Percentiles rank a stretch among this genome's conserved stretches.
Evolutionary conservation across 2,329 filamentous ascomycete genomes (phyloP).

Genomic region (Lecanosticta acicola): DNA sequence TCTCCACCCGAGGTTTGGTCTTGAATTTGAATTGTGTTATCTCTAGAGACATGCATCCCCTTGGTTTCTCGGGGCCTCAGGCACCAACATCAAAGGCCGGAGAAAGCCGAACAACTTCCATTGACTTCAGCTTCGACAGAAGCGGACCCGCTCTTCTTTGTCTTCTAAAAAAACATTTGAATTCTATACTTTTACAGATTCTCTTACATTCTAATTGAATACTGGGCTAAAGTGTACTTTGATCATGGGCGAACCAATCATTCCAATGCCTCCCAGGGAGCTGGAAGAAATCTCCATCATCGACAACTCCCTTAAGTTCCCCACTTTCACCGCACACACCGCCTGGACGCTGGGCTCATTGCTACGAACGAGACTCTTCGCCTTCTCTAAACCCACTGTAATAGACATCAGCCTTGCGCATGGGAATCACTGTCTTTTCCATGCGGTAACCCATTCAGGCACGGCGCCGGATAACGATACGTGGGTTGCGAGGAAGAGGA

Average conservation of each 20-base stretch:
- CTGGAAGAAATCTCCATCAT: constrained; percentile 38
- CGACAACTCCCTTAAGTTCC: constrained; percentile 42
- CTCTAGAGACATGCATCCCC: too few species aligned
- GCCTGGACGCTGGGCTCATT: constrained; percentile 62
- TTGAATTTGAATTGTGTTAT: too few species aligned
- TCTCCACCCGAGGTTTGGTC: too few species aligned
- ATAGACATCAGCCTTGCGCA: constrained; percentile 61
- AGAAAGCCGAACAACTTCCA: too few species aligned
- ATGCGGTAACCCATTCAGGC: constrained; percentile 61
- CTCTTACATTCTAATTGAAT: too few species aligned
- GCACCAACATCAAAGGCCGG: too few species aligned
- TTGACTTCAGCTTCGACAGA: too few species aligned
- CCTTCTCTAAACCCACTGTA: constrained; percentile 51
- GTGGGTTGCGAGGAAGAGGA: constrained; percentile 62
- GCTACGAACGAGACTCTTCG: constrained; percentile 57
- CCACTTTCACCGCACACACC: constrained; percentile 57
- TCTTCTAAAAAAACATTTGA: too few species aligned
- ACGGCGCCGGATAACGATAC: constrained; percentile 55
- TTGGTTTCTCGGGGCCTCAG: too few species aligned
- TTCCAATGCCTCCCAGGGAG: constrained; percentile 30
- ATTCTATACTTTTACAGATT: too few species aligned
- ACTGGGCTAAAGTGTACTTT: too few species aligned
- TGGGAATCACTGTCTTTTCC: constrained; percentile 54
- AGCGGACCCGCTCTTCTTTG: too few species aligned
- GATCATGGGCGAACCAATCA: constrained; percentile 15